Conservation (phyloP, 73 alveolate species). For the Tetrahymena borealis region DNA sequence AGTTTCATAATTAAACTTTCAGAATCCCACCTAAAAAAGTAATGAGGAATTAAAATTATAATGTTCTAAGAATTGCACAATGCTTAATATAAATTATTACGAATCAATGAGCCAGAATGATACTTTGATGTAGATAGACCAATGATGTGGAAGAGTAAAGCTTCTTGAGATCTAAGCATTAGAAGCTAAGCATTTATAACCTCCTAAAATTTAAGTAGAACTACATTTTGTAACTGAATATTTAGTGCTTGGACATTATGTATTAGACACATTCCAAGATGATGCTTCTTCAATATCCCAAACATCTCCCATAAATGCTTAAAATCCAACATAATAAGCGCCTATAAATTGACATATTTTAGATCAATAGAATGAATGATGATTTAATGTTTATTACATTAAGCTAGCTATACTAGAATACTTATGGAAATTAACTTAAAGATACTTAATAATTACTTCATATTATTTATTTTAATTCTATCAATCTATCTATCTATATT, state of each 20-base stretch:
- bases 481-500: too few species aligned
- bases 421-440: too few species aligned
- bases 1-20: not conserved
- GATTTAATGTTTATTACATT: too few species aligned
- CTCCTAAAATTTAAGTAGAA: not conserved
- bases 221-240: not conserved
- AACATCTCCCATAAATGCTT: not conserved
- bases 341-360: not conserved
- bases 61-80: not conserved
- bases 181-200: not conserved
- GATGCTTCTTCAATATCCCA: not conserved
- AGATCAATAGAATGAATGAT: not conserved
- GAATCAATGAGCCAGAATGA: not conserved
- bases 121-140: not conserved
- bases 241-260: not conserved
- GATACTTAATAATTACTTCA: too few species aligned
- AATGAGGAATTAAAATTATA: not conserved
- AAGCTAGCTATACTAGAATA: too few species aligned
- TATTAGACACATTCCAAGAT: not conserved
- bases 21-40: not conserved
- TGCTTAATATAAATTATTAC: not conserved
- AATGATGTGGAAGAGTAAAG: not conserved
- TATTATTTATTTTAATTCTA: too few species aligned
- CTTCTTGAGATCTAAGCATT: not conserved
- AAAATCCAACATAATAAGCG: not conserved